Percentiles rank a stretch among this genome's conserved stretches.
phyloP scores from a whole-genome alignment of 2,329 filamentous ascomycete genomes.

The Zymoseptoria tritici region DNA sequence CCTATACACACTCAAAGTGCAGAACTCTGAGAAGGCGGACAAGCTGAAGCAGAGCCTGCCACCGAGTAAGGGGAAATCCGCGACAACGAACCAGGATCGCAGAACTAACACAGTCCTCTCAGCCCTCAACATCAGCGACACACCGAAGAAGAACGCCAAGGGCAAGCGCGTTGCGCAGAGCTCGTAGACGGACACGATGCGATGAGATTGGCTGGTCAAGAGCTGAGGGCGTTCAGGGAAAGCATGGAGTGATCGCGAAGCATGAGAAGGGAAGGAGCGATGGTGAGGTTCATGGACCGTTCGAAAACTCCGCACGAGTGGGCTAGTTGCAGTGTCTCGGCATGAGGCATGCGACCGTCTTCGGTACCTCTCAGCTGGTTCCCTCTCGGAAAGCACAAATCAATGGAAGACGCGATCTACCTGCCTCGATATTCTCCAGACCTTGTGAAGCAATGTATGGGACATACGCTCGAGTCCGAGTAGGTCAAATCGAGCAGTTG shows the following conservation, averaged over 20 bases:
- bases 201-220: neutral
- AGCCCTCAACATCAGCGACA: constrained; percentile 54
- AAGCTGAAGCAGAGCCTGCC: constrained; percentile 99
- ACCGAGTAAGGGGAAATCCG: constrained; percentile 62
- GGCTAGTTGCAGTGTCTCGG: neutral
- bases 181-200: constrained; percentile 7
- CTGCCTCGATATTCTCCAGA: neutral
- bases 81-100: neutral
- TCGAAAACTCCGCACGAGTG: neutral
- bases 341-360: neutral
- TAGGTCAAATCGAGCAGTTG: neutral
- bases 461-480: neutral
- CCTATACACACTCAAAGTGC: constrained; percentile 97
- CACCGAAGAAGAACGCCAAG: constrained; percentile 57
- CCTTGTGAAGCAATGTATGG: neutral
- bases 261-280: neutral
- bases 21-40: constrained; percentile 98
- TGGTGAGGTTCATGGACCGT: neutral
- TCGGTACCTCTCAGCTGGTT: neutral
- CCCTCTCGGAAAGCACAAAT: neutral
- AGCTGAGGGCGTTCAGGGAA: neutral
- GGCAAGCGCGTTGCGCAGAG: constrained; percentile 40
- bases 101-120: constrained; percentile 3
- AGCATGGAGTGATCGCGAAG: neutral
- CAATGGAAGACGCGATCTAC: neutral